Percentiles rank a stretch among this genome's conserved stretches.
These are phyloP conservation scores for Candida lessepsii DNA, from an alignment of 805 yeast species.

Conservation along the genomic window DNA sequence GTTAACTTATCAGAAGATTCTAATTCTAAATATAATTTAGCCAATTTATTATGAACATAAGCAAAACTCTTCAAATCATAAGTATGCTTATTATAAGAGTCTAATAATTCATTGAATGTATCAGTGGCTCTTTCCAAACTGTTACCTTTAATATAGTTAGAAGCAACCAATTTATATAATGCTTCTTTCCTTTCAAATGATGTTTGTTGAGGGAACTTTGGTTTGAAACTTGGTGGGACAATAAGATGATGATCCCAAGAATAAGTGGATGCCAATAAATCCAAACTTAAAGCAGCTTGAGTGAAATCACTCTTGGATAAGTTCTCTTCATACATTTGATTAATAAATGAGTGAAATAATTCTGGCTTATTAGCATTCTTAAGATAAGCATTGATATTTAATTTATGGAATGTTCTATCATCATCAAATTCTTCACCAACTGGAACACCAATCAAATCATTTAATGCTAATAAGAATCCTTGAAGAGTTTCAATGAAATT, in stretches of 20 bases:
- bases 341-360: slow-evolving; percentile 73
- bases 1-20: slow-evolving; percentile 69
- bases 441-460: slow-evolving; percentile 73
- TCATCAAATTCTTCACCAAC: slow-evolving; percentile 81
- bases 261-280: slow-evolving; percentile 72
- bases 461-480: slow-evolving; percentile 61
- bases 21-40: slow-evolving; percentile 64
- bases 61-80: slow-evolving; percentile 77
- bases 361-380: slow-evolving; percentile 79
- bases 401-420: slow-evolving; percentile 76
- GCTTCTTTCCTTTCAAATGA: slow-evolving; percentile 79
- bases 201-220: slow-evolving; percentile 76
- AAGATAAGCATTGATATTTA: slow-evolving; percentile 73
- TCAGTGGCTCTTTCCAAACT: slow-evolving; percentile 79
- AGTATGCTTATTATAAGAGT: slow-evolving; percentile 68
- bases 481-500: slow-evolving; percentile 53
- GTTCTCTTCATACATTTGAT: slow-evolving; percentile 68
- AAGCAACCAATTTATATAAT: slow-evolving; percentile 67
- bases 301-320: slow-evolving; percentile 58
- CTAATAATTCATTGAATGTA: slow-evolving; percentile 71
- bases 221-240: slow-evolving; percentile 58
- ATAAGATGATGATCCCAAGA: slow-evolving; percentile 63
- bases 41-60: slow-evolving; percentile 63
- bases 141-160: slow-evolving; percentile 65
- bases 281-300: slow-evolving; percentile 82